Evolutionary conservation across 1,284 basidiomycete genomes (phyloP), one percentile per base, ranked within the genome.

Genomic region (Takashimella tepidaria): DNA sequence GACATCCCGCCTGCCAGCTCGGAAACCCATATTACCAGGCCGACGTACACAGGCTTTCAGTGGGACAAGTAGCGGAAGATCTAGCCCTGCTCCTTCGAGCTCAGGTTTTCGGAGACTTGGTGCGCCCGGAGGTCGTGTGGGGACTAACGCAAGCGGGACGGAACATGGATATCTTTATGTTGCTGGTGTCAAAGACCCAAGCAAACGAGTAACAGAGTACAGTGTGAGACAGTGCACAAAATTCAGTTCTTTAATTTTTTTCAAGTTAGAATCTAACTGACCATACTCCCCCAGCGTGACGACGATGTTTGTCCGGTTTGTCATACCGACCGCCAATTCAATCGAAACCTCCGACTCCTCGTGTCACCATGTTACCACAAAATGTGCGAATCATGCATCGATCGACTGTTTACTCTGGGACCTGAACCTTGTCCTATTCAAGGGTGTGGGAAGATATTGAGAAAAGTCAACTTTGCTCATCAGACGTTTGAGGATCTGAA

Each of bases 361-460:
- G 93, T 99, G 58, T 93, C 92, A 68, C 83, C 89, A 25, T 99
- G 96, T 75, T 99, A 98, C 76, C 96, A 99, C 78, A 97, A 97
- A 81, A 95, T 98, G 93, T 97, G 92, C 76, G 92, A 96, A 78
- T 90, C 88, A 1, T 99, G 96, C 73, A 97, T 99, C 67, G 96
- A 98, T 74, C 84, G 93, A 6, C 76, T 98, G 45, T 99, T 96
- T 73, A 93, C 92, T 1, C 83, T 98, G 1, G 95, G 96, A 3
- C 95, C 96, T 1, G 93, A 92, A 12, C 91, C 92, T 5, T 98
- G 96, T 80, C 96, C 96, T 11, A 86, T 90, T 57, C 31, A 8
- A 16, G 31, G 31, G 16, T 99, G 96, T 74, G 83, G 82, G 49
- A 88, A 87, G 64, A 84, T 88, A n/a, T 80, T 97, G 50, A 81